These are phyloP conservation scores for Macaranga tanarius DNA, from an alignment of 441 rosid genomes.

Conservation along the genomic window DNA sequence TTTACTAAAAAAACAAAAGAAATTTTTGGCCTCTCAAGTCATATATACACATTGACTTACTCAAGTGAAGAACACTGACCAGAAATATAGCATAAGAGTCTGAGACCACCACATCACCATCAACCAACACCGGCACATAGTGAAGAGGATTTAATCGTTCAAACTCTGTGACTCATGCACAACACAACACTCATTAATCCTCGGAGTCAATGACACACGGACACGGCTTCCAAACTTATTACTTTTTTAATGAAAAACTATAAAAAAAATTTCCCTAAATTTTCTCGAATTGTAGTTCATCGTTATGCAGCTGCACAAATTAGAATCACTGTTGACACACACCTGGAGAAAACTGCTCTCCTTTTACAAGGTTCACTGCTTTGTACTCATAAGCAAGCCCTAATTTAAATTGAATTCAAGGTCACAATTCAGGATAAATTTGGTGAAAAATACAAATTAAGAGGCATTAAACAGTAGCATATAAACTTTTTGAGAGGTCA, in stretches of 20 bases:
- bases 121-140: slow-evolving; percentile 50
- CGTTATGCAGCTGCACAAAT: not conserved
- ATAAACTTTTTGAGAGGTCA: too few species aligned
- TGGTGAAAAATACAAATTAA: not conserved
- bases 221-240: not conserved
- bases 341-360: slow-evolving; percentile 53
- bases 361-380: slow-evolving; percentile 44
- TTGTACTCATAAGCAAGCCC: slow-evolving; percentile 50
- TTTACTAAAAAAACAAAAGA: too few species aligned
- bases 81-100: slow-evolving; percentile 58
- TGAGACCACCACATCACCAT: slow-evolving; percentile 50
- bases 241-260: not conserved
- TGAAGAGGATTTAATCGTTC: slow-evolving; percentile 48
- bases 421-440: not conserved
- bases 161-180: slow-evolving; percentile 41
- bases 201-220: not conserved
- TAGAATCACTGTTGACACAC: not conserved
- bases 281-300: not conserved
- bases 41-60: not conserved
- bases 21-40: too few species aligned
- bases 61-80: slow-evolving; percentile 34
- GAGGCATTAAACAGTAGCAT: not conserved
- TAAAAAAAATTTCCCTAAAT: not conserved
- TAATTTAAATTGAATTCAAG: not conserved
- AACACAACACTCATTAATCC: slow-evolving; percentile 9